Conservation (phyloP, 805 yeast genomes). For the Candida montana region DNA sequence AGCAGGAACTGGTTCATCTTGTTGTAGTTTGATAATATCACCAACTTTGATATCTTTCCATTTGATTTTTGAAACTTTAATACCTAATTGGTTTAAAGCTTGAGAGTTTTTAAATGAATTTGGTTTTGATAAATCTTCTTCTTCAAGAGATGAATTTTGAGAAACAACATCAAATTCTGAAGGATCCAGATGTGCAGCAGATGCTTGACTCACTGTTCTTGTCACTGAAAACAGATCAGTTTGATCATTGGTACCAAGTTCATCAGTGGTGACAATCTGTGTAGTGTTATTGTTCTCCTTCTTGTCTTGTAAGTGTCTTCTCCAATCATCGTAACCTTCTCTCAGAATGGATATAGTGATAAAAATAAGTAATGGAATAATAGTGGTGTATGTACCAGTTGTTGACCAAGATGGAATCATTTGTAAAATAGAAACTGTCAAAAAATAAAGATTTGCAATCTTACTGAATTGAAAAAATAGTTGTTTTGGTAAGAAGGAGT, state of each 20-base stretch:
- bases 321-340: constrained; percentile 91
- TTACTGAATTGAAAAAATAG: constrained; percentile 87
- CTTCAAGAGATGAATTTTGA: background rate
- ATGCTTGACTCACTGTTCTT: constrained; percentile 10
- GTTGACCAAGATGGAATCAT: constrained; percentile 98
- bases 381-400: constrained; percentile 92
- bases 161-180: constrained; percentile 1
- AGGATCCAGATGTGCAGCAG: constrained; percentile 14
- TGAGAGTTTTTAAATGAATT: constrained; percentile 26
- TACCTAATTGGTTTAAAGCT: constrained; percentile 21
- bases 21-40: constrained; percentile 63
- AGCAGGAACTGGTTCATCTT: constrained; percentile 93
- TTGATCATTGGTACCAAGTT: constrained; percentile 1
- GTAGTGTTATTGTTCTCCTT: constrained; percentile 67
- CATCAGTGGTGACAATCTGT: constrained; percentile 33
- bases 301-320: constrained; percentile 79
- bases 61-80: constrained; percentile 21
- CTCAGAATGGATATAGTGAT: constrained; percentile 84
- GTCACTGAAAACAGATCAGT: constrained; percentile 9
- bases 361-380: constrained; percentile 80
- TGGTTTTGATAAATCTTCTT: constrained; percentile 10
- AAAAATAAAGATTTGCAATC: constrained; percentile 85
- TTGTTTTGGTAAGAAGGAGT: constrained; percentile 84
- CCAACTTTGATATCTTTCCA: constrained; percentile 92
- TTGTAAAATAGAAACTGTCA: constrained; percentile 86